Conservation (phyloP, 139 green algal species). For the Closterium sp. region DNA sequence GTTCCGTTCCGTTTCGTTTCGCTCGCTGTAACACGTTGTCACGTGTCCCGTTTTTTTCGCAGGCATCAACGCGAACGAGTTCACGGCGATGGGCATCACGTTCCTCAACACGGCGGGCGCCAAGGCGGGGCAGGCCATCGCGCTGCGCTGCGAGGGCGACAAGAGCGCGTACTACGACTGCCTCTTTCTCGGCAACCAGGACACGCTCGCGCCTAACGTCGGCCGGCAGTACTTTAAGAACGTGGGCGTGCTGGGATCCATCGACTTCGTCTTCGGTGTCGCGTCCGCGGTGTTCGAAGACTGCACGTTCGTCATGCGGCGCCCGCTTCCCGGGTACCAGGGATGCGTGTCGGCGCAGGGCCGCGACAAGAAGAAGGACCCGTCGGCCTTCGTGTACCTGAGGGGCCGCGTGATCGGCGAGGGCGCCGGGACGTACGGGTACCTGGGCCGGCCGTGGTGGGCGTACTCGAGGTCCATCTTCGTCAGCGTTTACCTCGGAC, state of each 20-base stretch:
- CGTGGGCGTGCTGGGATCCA: neutral
- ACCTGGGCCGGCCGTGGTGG: constrained; percentile 15
- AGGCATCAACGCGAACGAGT: neutral
- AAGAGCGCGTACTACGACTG: neutral
- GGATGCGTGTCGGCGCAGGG: neutral
- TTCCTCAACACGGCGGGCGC: neutral
- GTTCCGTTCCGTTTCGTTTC: neutral
- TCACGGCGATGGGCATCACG: neutral
- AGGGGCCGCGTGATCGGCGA: neutral
- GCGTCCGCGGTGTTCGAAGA: constrained; percentile 9
- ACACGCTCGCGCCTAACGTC: neutral
- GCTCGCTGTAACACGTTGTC: neutral
- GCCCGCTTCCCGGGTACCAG: neutral
- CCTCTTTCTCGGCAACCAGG: neutral
- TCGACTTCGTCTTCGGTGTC: constrained; percentile 20
- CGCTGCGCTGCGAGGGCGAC: neutral
- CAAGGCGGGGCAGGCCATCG: neutral
- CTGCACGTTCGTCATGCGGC: neutral
- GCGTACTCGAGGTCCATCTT: neutral
- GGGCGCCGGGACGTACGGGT: neutral
- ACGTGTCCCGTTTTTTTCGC: neutral
- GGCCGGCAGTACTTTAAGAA: constrained; percentile 1
- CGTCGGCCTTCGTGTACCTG: constrained; percentile 7
- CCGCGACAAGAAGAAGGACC: neutral
- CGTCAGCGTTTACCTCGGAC: neutral